Evolutionary conservation across 139 green algal genomes (phyloP).

Genomic region (Prasinococcaceae sp.): DNA sequence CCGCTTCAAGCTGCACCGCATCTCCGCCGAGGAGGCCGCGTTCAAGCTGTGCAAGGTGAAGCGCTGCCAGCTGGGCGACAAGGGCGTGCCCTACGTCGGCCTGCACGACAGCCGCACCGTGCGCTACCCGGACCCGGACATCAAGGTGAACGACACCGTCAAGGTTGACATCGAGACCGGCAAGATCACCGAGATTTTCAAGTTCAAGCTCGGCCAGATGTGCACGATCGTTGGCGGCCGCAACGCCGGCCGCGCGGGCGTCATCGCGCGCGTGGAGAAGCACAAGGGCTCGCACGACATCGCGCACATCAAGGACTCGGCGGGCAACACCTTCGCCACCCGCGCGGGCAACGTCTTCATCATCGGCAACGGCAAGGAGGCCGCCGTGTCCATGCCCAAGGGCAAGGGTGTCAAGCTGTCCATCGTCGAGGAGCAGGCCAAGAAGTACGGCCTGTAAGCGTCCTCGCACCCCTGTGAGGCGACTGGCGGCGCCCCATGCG

Average conservation of each 20-base stretch:
- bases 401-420: slow-evolving; percentile 89
- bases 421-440: slow-evolving; percentile 95
- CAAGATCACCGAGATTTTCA: slow-evolving; percentile 89
- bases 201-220: slow-evolving; percentile 94
- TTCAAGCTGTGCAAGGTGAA: slow-evolving; percentile 98
- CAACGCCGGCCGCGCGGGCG: slow-evolving; percentile 85
- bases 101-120: slow-evolving; percentile 96
- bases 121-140: slow-evolving; percentile 92
- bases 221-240: slow-evolving; percentile 79
- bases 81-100: slow-evolving; percentile 79
- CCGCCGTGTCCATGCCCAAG: slow-evolving; percentile 92
- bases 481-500: no score
- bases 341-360: slow-evolving; percentile 89
- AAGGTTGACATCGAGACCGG: slow-evolving; percentile 91
- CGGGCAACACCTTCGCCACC: slow-evolving; percentile 85
- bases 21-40: slow-evolving; percentile 72
- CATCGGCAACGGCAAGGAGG: slow-evolving; percentile 93
- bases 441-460: no score
- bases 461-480: no score
- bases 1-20: slow-evolving; percentile 93
- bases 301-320: slow-evolving; percentile 84
- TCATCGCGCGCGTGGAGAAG: slow-evolving; percentile 85
- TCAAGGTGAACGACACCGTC: slow-evolving; percentile 91
- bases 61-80: slow-evolving; percentile 55
- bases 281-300: slow-evolving; percentile 92